Conservation (phyloP, 345 rosid genomes). For the Linum usitatissimum region DNA sequence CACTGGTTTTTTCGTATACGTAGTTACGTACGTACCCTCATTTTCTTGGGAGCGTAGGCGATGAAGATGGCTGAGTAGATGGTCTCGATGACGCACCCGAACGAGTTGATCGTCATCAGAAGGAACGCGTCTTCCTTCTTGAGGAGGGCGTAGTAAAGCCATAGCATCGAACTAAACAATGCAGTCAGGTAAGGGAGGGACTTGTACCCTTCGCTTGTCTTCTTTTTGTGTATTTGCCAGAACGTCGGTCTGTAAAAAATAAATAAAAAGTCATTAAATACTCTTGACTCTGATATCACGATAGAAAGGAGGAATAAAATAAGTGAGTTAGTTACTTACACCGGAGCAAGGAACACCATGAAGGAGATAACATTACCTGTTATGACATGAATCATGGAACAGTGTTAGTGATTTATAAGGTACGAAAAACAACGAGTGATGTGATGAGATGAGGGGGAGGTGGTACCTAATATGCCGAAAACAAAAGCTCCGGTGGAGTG, state of each 20-base stretch:
- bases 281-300: no score
- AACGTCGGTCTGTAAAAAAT: slow-evolving; percentile 58
- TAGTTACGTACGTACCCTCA: slow-evolving; percentile 31
- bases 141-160: slow-evolving; percentile 74
- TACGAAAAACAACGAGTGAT: not conserved
- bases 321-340: slow-evolving; percentile 37
- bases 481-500: not conserved
- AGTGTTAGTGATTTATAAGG: not conserved
- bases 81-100: slow-evolving; percentile 66
- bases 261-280: not conserved
- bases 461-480: not conserved
- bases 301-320: no score
- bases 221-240: slow-evolving; percentile 49
- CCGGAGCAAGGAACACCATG: slow-evolving; percentile 69
- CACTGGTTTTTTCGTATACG: no score
- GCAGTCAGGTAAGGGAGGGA: slow-evolving; percentile 80
- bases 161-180: slow-evolving; percentile 78
- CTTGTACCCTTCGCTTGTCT: slow-evolving; percentile 69
- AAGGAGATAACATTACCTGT: slow-evolving; percentile 70
- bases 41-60: slow-evolving; percentile 41
- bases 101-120: slow-evolving; percentile 69
- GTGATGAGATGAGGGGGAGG: not conserved
- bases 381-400: not conserved
- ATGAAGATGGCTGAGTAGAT: slow-evolving; percentile 52
- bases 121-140: slow-evolving; percentile 45